phyloP scores from a whole-genome alignment of 1,284 basidiomycete species.

The Ceratobasidium sp. region DNA sequence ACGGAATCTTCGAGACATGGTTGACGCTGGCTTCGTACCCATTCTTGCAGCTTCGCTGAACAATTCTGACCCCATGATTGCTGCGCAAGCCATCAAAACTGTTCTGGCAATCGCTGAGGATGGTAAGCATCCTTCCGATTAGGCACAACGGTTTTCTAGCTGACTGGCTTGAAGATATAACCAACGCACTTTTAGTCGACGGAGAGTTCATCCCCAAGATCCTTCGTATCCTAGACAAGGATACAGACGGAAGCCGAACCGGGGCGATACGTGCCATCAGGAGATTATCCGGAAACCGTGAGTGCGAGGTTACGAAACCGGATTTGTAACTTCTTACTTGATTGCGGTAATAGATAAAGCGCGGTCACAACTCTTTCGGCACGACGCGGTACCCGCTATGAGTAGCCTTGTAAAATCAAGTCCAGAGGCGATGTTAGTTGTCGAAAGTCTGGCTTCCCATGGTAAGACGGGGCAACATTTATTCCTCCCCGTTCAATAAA shows the following conservation, averaged over 20 bases:
- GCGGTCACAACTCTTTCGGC: background rate
- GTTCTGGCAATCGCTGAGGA: background rate
- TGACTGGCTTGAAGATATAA: no score
- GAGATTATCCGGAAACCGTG: background rate
- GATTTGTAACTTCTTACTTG: no score
- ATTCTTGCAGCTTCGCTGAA: background rate
- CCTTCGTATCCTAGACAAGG: no score
- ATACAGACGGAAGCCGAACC: background rate
- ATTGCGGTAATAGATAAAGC: background rate
- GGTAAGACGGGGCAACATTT: background rate
- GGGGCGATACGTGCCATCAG: slow-evolving; percentile 2
- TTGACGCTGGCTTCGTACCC: background rate
- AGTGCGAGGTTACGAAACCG: background rate
- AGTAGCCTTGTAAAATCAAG: background rate
- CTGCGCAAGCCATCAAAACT: slow-evolving; percentile 1
- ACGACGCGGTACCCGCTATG: background rate
- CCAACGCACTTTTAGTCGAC: no score
- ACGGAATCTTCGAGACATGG: background rate
- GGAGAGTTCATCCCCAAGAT: no score
- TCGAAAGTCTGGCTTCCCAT: background rate
- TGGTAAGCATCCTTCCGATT: background rate
- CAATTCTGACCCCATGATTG: background rate
- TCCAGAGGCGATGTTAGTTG: background rate
- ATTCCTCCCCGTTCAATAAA: background rate
- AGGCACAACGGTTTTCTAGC: no score